Percentiles rank a stretch among this genome's conserved stretches.
Evolutionary conservation across 106 monocot genomes (phyloP).

Genomic region (Amphibolis antarctica): DNA sequence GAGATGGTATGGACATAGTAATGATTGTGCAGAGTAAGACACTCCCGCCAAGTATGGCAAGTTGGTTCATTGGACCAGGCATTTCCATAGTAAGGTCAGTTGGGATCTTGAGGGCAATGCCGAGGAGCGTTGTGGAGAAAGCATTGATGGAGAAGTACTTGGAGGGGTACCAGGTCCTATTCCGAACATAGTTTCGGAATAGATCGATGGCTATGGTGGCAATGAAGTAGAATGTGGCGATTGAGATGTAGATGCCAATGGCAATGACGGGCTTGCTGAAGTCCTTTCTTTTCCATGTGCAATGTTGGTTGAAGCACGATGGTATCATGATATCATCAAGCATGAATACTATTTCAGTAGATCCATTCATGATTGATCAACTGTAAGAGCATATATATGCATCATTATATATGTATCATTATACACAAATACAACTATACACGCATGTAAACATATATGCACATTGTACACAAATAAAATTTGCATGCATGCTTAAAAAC

Average conservation of each 20-base stretch:
- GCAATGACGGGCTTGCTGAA: not conserved
- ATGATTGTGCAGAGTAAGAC: constrained; percentile 13
- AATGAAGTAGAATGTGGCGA: not conserved
- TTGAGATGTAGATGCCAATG: not conserved
- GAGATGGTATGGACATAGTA: constrained; percentile 17
- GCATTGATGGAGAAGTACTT: not conserved
- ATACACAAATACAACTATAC: no score
- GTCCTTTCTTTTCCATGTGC: no score
- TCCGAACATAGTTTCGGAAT: not conserved
- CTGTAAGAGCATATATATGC: no score
- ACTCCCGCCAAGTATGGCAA: constrained; percentile 18
- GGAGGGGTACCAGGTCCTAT: not conserved
- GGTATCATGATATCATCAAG: no score
- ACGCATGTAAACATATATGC: no score
- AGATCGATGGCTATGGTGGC: not conserved
- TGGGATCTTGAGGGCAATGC: constrained; percentile 15
- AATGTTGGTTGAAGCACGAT: no score
- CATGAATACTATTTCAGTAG: no score
- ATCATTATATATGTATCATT: no score
- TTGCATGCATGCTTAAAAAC: no score
- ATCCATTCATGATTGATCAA: no score
- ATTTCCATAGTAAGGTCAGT: constrained; percentile 17
- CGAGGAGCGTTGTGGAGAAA: not conserved
- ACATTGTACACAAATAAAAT: no score
- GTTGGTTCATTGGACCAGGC: constrained; percentile 5